Percentiles rank a stretch among this genome's conserved stretches.
phyloP scores from a whole-genome alignment of 345 rosid species.

The Camelina neglecta region DNA sequence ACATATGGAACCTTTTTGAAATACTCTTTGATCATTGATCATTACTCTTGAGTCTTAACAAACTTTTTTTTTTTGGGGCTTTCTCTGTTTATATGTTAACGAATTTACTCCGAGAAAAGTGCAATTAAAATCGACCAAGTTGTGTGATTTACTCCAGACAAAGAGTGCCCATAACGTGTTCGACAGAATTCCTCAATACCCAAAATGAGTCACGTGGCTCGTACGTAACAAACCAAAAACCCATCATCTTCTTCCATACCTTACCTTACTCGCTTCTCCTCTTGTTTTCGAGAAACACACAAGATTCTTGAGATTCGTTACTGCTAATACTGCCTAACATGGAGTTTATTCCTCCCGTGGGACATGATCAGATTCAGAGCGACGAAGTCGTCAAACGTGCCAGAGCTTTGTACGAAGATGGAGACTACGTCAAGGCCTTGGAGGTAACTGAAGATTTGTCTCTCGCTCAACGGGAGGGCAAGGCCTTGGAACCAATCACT shows the following conservation, averaged over 20 bases:
- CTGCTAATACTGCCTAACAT: not conserved
- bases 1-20: too few species aligned
- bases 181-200: conserved; percentile 8
- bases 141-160: not conserved
- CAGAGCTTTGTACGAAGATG: too few species aligned
- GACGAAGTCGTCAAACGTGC: not conserved
- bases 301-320: not conserved
- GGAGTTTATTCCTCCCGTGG: not conserved
- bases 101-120: too few species aligned
- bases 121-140: not conserved
- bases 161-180: conserved; percentile 12
- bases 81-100: too few species aligned
- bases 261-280: too few species aligned
- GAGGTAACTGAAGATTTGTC: conserved; percentile 17
- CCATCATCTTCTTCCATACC: not conserved
- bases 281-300: too few species aligned
- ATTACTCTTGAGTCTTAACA: too few species aligned
- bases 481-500: fast-evolving
- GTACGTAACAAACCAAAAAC: too few species aligned
- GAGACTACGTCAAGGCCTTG: conserved; percentile 16
- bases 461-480: not conserved
- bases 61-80: too few species aligned
- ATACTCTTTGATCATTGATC: too few species aligned
- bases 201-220: conserved; percentile 1
- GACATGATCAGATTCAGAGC: not conserved